Conservation (phyloP, 2,329 filamentous ascomycete species). For the Verticillium nonalfalfae region DNA sequence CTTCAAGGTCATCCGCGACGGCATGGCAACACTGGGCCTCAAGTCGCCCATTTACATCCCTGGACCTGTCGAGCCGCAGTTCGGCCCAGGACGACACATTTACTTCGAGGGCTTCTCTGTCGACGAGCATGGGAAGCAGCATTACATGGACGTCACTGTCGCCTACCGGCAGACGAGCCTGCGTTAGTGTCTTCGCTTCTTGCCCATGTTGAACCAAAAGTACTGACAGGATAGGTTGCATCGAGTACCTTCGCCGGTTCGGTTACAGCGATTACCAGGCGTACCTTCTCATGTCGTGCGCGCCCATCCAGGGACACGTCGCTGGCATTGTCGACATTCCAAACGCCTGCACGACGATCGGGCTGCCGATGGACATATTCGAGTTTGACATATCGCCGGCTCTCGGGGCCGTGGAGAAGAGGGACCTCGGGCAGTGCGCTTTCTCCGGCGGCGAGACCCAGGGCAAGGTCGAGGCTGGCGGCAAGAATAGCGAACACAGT, state of each 20-base stretch:
- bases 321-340: slow-evolving; percentile 88
- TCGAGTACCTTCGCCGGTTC: slow-evolving; percentile 73
- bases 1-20: slow-evolving; percentile 79
- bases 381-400: slow-evolving; percentile 80
- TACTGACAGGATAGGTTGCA: slow-evolving; percentile 42
- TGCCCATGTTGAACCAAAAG: background rate
- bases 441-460: slow-evolving; percentile 44
- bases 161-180: slow-evolving; percentile 80
- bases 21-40: slow-evolving; percentile 66
- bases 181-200: slow-evolving; percentile 24
- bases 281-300: slow-evolving; percentile 79
- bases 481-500: slow-evolving; percentile 39
- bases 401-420: slow-evolving; percentile 37
- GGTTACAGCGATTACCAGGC: slow-evolving; percentile 71
- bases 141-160: slow-evolving; percentile 80
- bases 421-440: slow-evolving; percentile 48
- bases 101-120: slow-evolving; percentile 90
- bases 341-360: slow-evolving; percentile 84
- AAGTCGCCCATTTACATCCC: slow-evolving; percentile 82
- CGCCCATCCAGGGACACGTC: slow-evolving; percentile 80
- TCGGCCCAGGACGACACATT: slow-evolving; percentile 73
- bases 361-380: slow-evolving; percentile 88
- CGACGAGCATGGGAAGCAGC: slow-evolving; percentile 81
- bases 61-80: slow-evolving; percentile 82
- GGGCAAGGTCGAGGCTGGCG: slow-evolving; percentile 35